Evolutionary conservation across 331 rosid species (phyloP).

Genomic region (Rosa hybrid): DNA sequence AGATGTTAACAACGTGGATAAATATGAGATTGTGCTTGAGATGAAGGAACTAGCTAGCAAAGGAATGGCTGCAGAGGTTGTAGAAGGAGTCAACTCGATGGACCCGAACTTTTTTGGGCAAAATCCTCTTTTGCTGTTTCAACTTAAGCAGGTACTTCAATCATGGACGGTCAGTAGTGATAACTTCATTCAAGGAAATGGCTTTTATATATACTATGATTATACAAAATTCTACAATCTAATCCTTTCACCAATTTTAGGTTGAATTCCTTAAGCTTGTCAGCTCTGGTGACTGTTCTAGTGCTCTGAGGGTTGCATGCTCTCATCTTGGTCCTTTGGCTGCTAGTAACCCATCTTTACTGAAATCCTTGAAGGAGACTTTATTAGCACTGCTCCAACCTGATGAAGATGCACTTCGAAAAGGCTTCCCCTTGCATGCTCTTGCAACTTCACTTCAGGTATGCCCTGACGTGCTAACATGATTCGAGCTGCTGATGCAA

Average conservation of each 20-base stretch:
- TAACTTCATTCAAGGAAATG: background rate
- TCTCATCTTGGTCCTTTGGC: conserved; percentile 94
- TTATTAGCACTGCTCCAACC: conserved; percentile 81
- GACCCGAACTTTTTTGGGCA: conserved; percentile 78
- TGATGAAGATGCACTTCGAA: conserved; percentile 67
- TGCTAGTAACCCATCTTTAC: conserved; percentile 68
- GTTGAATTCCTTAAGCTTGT: conserved; percentile 97
- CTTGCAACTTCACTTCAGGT: conserved; percentile 97
- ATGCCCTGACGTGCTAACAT: conserved; percentile 17
- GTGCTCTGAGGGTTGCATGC: conserved; percentile 87
- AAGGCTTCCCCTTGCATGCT: conserved; percentile 83
- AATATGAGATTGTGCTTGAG: conserved; percentile 78
- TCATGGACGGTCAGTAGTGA: conserved; percentile 12
- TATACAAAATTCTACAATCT: conserved; percentile 12
- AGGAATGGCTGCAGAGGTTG: conserved; percentile 95
- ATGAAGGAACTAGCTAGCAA: conserved; percentile 84
- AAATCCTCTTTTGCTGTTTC: conserved; percentile 78
- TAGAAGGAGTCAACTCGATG: conserved; percentile 68
- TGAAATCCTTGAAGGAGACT: conserved; percentile 92
- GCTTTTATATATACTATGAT: background rate
- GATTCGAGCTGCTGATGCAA: conserved; percentile 17
- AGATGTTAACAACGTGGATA: conserved; percentile 55
- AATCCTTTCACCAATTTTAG: conserved; percentile 44
- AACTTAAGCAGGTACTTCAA: conserved; percentile 83
- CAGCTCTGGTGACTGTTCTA: conserved; percentile 72